Evolutionary conservation across 2,329 filamentous ascomycete genomes (phyloP).

Genomic region (Epichloe coenophiala): DNA sequence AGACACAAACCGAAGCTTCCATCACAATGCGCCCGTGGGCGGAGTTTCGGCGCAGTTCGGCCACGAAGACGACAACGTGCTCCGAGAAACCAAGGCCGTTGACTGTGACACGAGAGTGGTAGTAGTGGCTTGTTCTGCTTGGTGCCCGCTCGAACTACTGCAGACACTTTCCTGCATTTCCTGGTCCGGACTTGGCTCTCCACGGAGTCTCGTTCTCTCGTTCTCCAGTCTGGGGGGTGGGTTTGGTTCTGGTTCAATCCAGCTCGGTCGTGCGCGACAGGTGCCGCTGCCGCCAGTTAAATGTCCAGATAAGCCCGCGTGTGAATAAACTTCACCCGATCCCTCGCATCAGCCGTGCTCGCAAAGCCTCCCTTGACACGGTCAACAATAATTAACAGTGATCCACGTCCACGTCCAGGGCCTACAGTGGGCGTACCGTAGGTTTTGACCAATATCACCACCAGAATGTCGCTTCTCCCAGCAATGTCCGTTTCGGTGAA

Average conservation of each 20-base stretch:
- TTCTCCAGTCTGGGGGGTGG: not conserved
- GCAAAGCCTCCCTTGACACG: not conserved
- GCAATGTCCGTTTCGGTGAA: too few relatives aligned
- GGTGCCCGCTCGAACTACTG: conserved; percentile 3
- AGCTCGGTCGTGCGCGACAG: not conserved
- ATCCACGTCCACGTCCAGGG: not conserved
- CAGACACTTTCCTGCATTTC: not conserved
- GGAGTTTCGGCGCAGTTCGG: conserved; percentile 11
- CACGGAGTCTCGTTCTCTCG: not conserved
- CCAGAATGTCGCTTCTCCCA: too few relatives aligned
- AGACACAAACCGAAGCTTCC: not conserved
- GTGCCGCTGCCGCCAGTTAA: not conserved
- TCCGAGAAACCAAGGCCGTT: conserved; percentile 2
- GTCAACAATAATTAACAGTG: not conserved
- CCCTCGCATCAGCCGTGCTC: not conserved
- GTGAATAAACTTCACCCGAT: not conserved
- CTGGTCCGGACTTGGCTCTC: not conserved
- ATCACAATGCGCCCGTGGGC: conserved; percentile 2
- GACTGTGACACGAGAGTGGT: not conserved
- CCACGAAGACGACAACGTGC: conserved; percentile 14
- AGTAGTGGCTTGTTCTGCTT: conserved; percentile 3
- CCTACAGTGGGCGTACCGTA: not conserved
- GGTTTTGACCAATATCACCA: too few relatives aligned
- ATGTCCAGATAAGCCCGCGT: not conserved
- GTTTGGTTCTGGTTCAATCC: too few relatives aligned